Evolutionary conservation across 2,329 filamentous ascomycete genomes (phyloP).

Genomic region (Elsinoe necatrix): DNA sequence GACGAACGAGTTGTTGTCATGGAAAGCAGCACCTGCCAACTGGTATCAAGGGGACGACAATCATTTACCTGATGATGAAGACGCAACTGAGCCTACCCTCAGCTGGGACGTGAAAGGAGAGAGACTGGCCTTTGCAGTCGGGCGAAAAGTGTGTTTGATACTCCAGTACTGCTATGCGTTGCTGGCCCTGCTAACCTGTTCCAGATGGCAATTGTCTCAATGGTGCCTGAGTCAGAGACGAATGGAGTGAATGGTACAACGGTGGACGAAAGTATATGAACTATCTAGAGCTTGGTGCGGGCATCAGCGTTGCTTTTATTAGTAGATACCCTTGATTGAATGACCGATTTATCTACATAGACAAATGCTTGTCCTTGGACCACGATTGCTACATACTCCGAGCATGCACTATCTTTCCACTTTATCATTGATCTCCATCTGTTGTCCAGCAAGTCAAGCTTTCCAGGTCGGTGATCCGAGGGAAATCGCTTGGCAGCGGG

Average conservation of each 20-base stretch:
- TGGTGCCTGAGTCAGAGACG: neutral
- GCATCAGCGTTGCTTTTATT: neutral
- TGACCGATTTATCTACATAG: neutral
- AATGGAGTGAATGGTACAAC: conserved; percentile 1
- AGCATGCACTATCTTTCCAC: neutral
- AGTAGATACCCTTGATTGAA: conserved; percentile 12
- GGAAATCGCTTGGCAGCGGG: conserved; percentile 6
- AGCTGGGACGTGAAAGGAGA: conserved; percentile 48
- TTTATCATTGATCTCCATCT: too few species aligned
- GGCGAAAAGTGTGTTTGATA: conserved; percentile 19
- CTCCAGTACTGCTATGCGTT: neutral
- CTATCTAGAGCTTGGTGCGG: neutral
- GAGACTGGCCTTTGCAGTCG: conserved; percentile 43
- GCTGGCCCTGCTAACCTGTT: neutral
- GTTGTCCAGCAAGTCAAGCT: neutral
- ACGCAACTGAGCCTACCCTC: conserved; percentile 30
- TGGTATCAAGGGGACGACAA: conserved; percentile 20
- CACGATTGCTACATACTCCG: neutral
- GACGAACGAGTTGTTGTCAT: conserved; percentile 22
- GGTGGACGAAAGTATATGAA: neutral
- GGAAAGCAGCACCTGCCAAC: conserved; percentile 23
- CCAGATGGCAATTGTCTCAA: conserved; percentile 17
- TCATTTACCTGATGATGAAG: conserved; percentile 19
- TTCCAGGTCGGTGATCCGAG: neutral
- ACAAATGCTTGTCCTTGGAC: neutral